Conservation (phyloP, 139 green algal genomes). For the Haematococcus lacustris region DNA sequence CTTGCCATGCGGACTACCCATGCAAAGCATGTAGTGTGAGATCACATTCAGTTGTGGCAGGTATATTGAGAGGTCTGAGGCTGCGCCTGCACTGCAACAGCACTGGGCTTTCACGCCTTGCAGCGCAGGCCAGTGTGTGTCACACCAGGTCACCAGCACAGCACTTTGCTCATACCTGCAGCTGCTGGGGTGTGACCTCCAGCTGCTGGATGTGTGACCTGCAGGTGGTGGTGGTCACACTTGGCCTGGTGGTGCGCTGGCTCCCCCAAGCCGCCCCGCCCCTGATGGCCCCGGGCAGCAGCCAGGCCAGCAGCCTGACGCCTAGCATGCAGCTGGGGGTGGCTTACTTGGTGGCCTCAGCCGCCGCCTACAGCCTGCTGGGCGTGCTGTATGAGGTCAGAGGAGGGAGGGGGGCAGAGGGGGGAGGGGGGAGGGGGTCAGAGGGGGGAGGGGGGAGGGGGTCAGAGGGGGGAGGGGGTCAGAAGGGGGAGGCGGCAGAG, state of each 20-base stretch:
- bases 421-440: too few relatives aligned
- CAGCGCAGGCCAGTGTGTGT: background rate
- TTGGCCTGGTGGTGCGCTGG: background rate
- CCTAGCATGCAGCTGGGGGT: background rate
- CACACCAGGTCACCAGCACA: background rate
- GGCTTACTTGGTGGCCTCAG: background rate
- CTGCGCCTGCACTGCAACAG: too few relatives aligned
- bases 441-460: too few relatives aligned
- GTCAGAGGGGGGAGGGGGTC: too few relatives aligned
- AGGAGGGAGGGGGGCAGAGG: too few relatives aligned
- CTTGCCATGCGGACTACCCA: too few relatives aligned
- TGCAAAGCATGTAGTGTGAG: too few relatives aligned
- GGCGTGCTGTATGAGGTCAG: conserved; percentile 3
- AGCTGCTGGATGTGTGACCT: too few relatives aligned
- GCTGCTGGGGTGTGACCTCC: too few relatives aligned
- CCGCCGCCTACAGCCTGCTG: background rate
- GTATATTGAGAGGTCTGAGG: too few relatives aligned
- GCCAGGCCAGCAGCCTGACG: background rate
- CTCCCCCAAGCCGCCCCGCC: background rate
- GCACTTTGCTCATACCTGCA: background rate
- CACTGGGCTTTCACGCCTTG: background rate
- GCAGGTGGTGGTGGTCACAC: conserved; percentile 2
- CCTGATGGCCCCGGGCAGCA: background rate
- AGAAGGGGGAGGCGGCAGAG: too few relatives aligned
- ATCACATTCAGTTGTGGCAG: too few relatives aligned